Conservation (phyloP, 2,329 filamentous ascomycete species). For the Aspergillus sp. region DNA sequence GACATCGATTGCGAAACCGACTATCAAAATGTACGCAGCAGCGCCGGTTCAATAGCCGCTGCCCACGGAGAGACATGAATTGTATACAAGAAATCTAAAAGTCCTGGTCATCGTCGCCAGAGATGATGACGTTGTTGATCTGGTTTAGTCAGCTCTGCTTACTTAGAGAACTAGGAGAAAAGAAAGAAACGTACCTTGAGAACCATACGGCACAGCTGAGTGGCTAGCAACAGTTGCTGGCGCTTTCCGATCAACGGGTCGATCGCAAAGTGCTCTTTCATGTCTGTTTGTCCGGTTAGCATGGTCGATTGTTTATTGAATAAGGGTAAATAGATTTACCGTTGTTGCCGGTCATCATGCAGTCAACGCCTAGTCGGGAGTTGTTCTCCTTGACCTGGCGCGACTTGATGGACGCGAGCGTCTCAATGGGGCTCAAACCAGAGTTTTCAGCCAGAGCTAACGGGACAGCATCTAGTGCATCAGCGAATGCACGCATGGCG, state of each 20-base stretch:
- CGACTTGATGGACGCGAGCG: conserved; percentile 88
- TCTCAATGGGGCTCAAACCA: conserved; percentile 90
- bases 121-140: conserved; percentile 89
- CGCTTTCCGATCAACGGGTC: conserved; percentile 97
- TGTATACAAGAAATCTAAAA: conserved; percentile 50
- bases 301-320: neutral
- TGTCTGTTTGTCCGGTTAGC: conserved; percentile 49
- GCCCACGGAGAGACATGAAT: conserved; percentile 1
- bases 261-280: conserved; percentile 97
- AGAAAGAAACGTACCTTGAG: conserved; percentile 57
- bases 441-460: conserved; percentile 98
- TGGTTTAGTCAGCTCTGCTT: conserved; percentile 15
- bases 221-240: conserved; percentile 91
- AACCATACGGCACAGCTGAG: conserved; percentile 96
- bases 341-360: conserved; percentile 91
- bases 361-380: conserved; percentile 81
- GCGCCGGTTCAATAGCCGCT: neutral
- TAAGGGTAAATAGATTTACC: conserved; percentile 38
- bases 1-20: neutral
- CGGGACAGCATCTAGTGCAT: conserved; percentile 85
- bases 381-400: conserved; percentile 85
- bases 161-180: conserved; percentile 6
- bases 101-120: conserved; percentile 77
- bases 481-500: conserved; percentile 94
- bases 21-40: neutral